Percentiles rank a stretch among this genome's conserved stretches.
Evolutionary conservation across 2,329 filamentous ascomycete genomes (phyloP).

Genomic region (Aspergillus ibericus): DNA sequence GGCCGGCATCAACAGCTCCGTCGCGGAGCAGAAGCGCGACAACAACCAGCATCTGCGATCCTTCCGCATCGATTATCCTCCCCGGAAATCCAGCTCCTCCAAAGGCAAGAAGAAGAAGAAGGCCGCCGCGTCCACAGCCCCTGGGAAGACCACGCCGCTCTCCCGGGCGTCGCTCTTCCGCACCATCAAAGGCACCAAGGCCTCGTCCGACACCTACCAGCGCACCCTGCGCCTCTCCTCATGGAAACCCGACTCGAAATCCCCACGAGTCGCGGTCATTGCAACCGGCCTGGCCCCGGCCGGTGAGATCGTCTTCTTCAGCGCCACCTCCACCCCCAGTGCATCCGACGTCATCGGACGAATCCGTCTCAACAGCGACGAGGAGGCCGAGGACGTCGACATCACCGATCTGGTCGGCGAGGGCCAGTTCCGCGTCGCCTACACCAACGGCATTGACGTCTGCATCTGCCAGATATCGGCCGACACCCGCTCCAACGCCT

Average conservation of each 20-base stretch:
- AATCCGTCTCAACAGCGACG: conserved; percentile 51
- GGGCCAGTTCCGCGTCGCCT: conserved; percentile 67
- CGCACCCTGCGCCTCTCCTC: conserved; percentile 59
- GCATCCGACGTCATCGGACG: conserved; percentile 54
- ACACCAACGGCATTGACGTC: conserved; percentile 75
- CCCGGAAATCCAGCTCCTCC: conserved; percentile 38
- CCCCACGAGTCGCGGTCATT: conserved; percentile 70
- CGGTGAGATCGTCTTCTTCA: conserved; percentile 78
- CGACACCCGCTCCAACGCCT: conserved; percentile 46
- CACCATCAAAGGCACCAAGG: conserved; percentile 33
- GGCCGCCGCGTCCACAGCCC: neutral
- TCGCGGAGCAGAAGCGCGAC: conserved; percentile 68
- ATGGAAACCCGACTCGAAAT: conserved; percentile 49
- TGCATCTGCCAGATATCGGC: conserved; percentile 63
- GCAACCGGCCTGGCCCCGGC: conserved; percentile 75
- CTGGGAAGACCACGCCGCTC: conserved; percentile 44
- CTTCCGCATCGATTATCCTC: conserved; percentile 63
- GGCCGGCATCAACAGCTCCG: conserved; percentile 82
- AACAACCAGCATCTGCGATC: conserved; percentile 83
- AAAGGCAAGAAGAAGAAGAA: conserved; percentile 25
- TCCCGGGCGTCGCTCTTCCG: conserved; percentile 56
- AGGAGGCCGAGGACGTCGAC: conserved; percentile 54
- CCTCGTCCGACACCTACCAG: conserved; percentile 57
- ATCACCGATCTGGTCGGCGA: conserved; percentile 34
- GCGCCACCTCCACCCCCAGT: conserved; percentile 59